Base-by-base conservation (phyloP, 163 green algal genomes). In the Chloroidium sp. region DNA sequence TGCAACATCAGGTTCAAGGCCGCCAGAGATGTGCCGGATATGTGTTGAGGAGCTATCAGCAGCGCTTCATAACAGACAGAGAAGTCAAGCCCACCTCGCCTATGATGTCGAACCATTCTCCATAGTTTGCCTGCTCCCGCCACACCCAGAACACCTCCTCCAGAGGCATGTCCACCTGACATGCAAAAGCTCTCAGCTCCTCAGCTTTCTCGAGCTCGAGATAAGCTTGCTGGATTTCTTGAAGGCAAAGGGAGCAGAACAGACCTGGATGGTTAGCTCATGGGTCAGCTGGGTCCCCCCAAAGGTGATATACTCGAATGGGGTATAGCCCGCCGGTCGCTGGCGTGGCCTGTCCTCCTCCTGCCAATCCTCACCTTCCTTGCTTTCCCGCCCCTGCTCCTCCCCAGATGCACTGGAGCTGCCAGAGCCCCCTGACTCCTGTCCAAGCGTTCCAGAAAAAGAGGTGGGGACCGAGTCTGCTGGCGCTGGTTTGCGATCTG, bases 231-330 rank as follows among this genome's bases (percentile, higher is more conserved):
- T 36, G 36, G 36, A 36, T 36, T 36, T 36, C 36, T 36, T 36
- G 36, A 36, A 36, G 36, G 36, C 36, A 36, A 36, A 36, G 36
- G 36, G 36, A 36, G 36, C 36, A 36, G 58, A 59, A 12, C n/a
- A 4, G 12, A 62, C 75, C n/a, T 62, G n/a, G 57, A 83, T 64
- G 10, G 64, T 76, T 14, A 90, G 4, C 69, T 91, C 87, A 62
- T 91, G 86, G 59, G 78, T 82, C 6, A 91, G 69, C 14, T 76
- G 59, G 10, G 84, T 76, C 13, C 87, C 82, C 1, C 74, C 81
- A 76, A 87, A 90, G 12, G 84, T 76, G 13, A 90, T 81, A 36
- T 87, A 79, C 62, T 91, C 86, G 62, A 89, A 90, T 0, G 87
- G 87, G 1, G 87, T 90, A 80, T 90, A 91, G 62, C 82, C 86